A percentile compares a stretch with the other conserved stretches of the same genome.
phyloP scores from a whole-genome alignment of 768 basidiomycete genomes.

The Panaeolus cyanescens region DNA sequence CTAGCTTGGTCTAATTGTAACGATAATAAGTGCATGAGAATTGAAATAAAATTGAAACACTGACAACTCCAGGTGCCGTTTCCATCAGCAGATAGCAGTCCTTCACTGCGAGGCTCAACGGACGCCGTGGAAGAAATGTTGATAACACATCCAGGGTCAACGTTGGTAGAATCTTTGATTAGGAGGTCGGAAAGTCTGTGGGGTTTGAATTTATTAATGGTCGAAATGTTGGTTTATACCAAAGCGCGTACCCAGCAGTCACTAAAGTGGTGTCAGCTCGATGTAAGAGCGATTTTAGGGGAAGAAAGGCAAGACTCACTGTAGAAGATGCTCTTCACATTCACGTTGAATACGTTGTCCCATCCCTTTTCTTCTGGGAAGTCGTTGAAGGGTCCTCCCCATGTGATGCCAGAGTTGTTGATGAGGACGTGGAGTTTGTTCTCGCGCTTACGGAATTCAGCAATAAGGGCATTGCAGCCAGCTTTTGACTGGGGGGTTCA shows the following conservation, averaged over 20 bases:
- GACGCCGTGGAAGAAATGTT: conserved; percentile 79
- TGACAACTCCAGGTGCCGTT: conserved; percentile 79
- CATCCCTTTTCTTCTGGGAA: conserved; percentile 84
- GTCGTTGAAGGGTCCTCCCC: conserved; percentile 71
- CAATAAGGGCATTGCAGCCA: conserved; percentile 74
- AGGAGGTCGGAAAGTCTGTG: conserved; percentile 59
- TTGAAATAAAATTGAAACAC: conserved; percentile 28
- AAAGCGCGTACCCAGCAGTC: conserved; percentile 46
- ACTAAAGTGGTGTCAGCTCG: conserved; percentile 34
- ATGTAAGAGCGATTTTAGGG: neutral
- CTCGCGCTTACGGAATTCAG: conserved; percentile 69
- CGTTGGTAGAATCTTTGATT: conserved; percentile 59
- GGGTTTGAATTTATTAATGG: neutral
- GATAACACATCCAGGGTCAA: conserved; percentile 75
- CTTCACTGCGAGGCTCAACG: conserved; percentile 52
- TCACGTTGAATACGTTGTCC: conserved; percentile 82
- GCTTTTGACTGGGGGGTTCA: conserved; percentile 59
- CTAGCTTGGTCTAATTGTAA: conserved; percentile 64
- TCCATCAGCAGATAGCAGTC: conserved; percentile 50
- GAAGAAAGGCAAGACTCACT: conserved; percentile 41
- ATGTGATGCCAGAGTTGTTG: conserved; percentile 81
- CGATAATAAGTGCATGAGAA: neutral
- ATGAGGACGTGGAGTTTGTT: conserved; percentile 78
- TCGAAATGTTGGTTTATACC: neutral
- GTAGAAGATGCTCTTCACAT: conserved; percentile 87